phyloP scores from a whole-genome alignment of 345 rosid species.

The Anacardium occidentale region DNA sequence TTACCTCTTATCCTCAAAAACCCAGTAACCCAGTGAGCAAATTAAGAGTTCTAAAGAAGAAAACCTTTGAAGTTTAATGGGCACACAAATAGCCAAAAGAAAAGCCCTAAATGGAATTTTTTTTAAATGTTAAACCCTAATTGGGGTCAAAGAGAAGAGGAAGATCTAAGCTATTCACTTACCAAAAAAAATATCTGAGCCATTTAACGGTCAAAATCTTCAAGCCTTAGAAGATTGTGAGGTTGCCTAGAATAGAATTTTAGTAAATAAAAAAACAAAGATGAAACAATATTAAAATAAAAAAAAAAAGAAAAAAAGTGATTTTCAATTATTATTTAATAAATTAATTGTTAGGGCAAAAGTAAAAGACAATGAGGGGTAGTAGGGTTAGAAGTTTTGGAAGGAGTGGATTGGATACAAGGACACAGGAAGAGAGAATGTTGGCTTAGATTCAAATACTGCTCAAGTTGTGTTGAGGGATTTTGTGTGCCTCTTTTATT shows the following conservation, averaged over 20 bases:
- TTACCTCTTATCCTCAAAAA: background rate
- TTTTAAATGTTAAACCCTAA: background rate
- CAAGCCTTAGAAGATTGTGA: background rate
- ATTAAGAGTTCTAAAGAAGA: constrained; percentile 12
- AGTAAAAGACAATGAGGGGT: background rate
- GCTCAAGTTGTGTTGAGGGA: background rate
- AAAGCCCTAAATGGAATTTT: background rate
- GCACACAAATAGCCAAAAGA: background rate
- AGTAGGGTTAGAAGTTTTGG: background rate
- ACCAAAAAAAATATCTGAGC: background rate
- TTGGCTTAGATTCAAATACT: background rate
- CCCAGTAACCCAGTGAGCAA: background rate
- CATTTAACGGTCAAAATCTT: constrained; percentile 7
- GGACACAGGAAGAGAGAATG: background rate
- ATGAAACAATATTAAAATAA: background rate
- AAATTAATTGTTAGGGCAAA: background rate
- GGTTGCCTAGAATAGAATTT: background rate
- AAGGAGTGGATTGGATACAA: background rate
- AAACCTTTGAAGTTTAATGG: background rate
- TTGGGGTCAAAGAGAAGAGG: background rate
- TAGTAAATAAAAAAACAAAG: too few species aligned
- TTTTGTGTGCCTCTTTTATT: too few species aligned
- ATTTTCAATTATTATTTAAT: too few species aligned
- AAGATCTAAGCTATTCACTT: constrained; percentile 4
- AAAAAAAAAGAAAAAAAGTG: too few species aligned